Evolutionary conservation across 495 filamentous ascomycete genomes (phyloP), one percentile per base, ranked within the genome.

Genomic region (Lophium mytilinum): DNA sequence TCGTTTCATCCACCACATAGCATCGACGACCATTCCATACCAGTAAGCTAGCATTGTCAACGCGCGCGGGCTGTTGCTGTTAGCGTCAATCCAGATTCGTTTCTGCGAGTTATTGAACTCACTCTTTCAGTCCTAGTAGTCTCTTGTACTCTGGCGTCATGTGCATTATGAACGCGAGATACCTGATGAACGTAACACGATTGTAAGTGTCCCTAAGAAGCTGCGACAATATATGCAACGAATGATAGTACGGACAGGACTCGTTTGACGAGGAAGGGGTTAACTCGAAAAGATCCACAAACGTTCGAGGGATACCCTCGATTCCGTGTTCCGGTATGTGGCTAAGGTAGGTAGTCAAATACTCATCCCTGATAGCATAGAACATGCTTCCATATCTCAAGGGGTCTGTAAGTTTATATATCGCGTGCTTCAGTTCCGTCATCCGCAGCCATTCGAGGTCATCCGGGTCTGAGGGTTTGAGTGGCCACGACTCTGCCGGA

Each of bases 41-140:
- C 69, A 78, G 55, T 70, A 75, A 4, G 62, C 64, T 45, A 77
- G 56, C 43, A 78, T 40, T 35, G 75, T 51, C 56, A 78, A 37
- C 2, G 75, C 73, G 9, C 67, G 51, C 1, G 69, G 54, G 52
- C 24, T 30, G 24, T 30, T 30, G 6, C 24, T 3, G 24, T 30
- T 6, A 30, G 24, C 24, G 24, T 2, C 24, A 30, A 30, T 30
- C 24, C 24, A 30, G 24, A 30, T 30, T 30, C 6, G 24, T 2
- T 30, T 30, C n/a, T 30, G 24, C 24, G 6, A 30, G 6, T 2
- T 30, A 6, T 30, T 30, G 24, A 30, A 30, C 24, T 30, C 24
- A 30, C 24, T 78, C 73, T 47, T 72, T 73, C 8, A 61, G 37
- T 55, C 73, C 61, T 36, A 75, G 51, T 45, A 75, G 49, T 9